phyloP scores from a whole-genome alignment of 495 filamentous ascomycete species.

The Penicillium manginii region DNA sequence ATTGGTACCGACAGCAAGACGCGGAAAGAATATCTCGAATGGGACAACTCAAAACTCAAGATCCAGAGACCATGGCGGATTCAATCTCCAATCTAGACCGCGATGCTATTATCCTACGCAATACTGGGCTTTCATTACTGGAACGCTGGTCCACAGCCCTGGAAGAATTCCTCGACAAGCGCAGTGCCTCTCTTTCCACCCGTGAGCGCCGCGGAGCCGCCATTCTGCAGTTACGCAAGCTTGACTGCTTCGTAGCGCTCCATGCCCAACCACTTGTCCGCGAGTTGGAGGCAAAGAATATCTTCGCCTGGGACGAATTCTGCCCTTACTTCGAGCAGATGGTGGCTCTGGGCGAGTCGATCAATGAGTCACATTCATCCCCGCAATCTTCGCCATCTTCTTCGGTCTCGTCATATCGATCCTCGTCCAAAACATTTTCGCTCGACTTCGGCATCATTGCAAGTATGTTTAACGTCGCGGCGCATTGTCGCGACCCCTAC shows the following conservation, averaged over 20 bases:
- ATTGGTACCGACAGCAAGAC: slow-evolving; percentile 1
- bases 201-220: slow-evolving; percentile 21
- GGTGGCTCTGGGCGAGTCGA: slow-evolving; percentile 25
- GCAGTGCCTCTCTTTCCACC: slow-evolving; percentile 12
- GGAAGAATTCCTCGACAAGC: slow-evolving; percentile 17
- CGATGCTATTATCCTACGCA: slow-evolving; percentile 3
- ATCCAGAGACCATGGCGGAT: background rate
- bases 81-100: background rate
- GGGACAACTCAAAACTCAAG: background rate
- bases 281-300: background rate
- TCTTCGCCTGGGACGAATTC: slow-evolving; percentile 23
- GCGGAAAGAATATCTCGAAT: too few relatives aligned
- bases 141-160: slow-evolving; percentile 21
- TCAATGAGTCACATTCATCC: slow-evolving; percentile 10
- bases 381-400: background rate
- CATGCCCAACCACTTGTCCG: slow-evolving; percentile 6
- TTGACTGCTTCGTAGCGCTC: slow-evolving; percentile 11
- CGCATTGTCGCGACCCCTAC: slow-evolving; percentile 59
- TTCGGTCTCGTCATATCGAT: background rate
- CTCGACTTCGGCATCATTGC: slow-evolving; percentile 53
- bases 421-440: slow-evolving; percentile 17
- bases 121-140: slow-evolving; percentile 13
- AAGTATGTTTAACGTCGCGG: slow-evolving; percentile 59
- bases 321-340: slow-evolving; percentile 28
- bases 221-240: slow-evolving; percentile 20